phyloP scores from a whole-genome alignment of 1,139 yeast species.

The Nakaseomyces delphensis region DNA sequence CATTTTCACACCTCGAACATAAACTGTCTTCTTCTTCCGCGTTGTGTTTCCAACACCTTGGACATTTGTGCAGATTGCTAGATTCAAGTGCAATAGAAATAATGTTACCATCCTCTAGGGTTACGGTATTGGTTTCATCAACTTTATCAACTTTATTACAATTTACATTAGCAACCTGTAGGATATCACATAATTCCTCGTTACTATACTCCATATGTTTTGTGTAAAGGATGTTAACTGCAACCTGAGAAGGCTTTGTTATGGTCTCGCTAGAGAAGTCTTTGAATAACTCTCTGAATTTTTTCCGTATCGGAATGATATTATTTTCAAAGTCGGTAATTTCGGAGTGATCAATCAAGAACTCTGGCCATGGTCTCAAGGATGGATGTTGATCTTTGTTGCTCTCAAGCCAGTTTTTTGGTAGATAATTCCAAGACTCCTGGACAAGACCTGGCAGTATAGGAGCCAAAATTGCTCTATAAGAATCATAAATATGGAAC shows the following conservation, averaged over 20 bases:
- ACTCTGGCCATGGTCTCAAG: conserved; percentile 14
- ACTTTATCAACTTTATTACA: neutral
- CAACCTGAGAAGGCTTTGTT: conserved; percentile 58
- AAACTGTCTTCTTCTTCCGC: conserved; percentile 44
- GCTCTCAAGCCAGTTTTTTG: conserved; percentile 15
- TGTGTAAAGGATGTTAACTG: conserved; percentile 14
- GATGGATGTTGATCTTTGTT: conserved; percentile 33
- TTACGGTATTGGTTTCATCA: conserved; percentile 1
- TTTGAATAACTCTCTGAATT: conserved; percentile 14
- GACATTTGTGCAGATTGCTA: conserved; percentile 48
- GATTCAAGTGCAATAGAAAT: conserved; percentile 12
- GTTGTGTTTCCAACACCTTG: conserved; percentile 86
- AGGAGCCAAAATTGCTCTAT: conserved; percentile 65
- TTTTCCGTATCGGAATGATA: conserved; percentile 28
- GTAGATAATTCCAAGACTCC: conserved; percentile 65
- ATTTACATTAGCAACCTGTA: conserved; percentile 54
- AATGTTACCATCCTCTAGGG: conserved; percentile 9
- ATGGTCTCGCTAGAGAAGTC: conserved; percentile 32
- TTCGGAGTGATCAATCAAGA: conserved; percentile 15
- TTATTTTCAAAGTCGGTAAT: conserved; percentile 9
- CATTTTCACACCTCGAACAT: conserved; percentile 61
- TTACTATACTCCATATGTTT: conserved; percentile 19
- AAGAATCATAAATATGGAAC: conserved; percentile 49
- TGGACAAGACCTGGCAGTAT: conserved; percentile 76
- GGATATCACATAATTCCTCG: conserved; percentile 43